Base-by-base conservation (phyloP, 2,329 filamentous ascomycete genomes). In the Hymenoscyphus albidus region DNA sequence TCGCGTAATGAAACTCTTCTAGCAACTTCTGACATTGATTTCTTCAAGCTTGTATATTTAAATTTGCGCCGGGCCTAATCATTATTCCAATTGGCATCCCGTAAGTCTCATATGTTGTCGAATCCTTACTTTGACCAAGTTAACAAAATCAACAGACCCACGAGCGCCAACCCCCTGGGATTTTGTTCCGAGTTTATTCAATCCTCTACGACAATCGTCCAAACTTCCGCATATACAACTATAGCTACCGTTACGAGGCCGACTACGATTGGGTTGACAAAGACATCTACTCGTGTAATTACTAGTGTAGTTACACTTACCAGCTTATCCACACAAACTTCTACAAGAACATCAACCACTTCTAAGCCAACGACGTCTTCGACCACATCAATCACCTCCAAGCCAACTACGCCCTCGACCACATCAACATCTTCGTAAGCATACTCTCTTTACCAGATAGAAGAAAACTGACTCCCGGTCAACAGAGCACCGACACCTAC, bases 121-220 rank as follows among this genome's bases (percentile, higher is more conserved):
- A 48, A 39, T 22, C 4, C 2, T 12, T 7, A 35, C 32, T 48
- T 38, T 10, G 48, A 22, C n/a, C 14, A 22, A 16, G 5, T 27
- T 42, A 42, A 59, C n/a, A 16, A 61, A 13, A 61, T 22, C 18
- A 51, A 51, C 38, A 61, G 57, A 59, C 57, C 57, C 44, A 56
- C 62, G 13, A 48, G 64, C 38, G 62, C 62, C 13, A 65, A 69
- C 38, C 63, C 65, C 32, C 56, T 67, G 57, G 59, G 44, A 9
- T 69, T 69, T 44, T 69, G 67, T 44, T 66, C 63, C 12, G 38
- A 58, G 5, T 66, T 59, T 38, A 63, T 66, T 48, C 62, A 60
- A 38, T 59, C 67, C 13, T 65, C 67, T 5, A 55, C 38, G 38
- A 67, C 64, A 9, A 18, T 64, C 35, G 62, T 62, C 1, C 51